These are phyloP conservation scores for Cryomyces minteri DNA, from an alignment of 495 filamentous ascomycete genomes.

Conservation along the genomic window DNA sequence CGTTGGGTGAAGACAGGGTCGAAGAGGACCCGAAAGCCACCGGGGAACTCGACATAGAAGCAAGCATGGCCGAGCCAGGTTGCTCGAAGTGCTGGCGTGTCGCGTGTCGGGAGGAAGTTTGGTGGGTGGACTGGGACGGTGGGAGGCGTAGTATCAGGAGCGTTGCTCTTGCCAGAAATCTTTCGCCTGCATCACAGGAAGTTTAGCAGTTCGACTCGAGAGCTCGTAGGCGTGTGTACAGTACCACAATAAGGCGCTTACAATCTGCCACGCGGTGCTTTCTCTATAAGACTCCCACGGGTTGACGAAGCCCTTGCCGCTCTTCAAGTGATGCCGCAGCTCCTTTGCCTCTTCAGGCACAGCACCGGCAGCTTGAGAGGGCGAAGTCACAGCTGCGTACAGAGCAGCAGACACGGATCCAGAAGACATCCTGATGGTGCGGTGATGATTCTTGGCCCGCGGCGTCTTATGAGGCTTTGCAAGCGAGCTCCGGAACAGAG, in stretches of 20 bases:
- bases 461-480: neutral
- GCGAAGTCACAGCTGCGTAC: conserved; percentile 35
- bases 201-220: too few relatives aligned
- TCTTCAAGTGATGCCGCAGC: conserved; percentile 36
- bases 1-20: conserved; percentile 88
- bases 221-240: too few relatives aligned
- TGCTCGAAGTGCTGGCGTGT: conserved; percentile 46
- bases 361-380: conserved; percentile 23
- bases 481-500: neutral
- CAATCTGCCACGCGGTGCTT: neutral
- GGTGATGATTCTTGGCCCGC: neutral
- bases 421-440: conserved; percentile 3
- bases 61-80: conserved; percentile 97
- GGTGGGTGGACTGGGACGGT: conserved; percentile 53
- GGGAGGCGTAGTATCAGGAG: conserved; percentile 43
- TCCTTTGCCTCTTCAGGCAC: conserved; percentile 34
- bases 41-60: conserved; percentile 83
- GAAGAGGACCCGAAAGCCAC: conserved; percentile 76
- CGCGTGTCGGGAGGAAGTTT: conserved; percentile 44
- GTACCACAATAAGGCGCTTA: conserved; percentile 9
- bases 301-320: conserved; percentile 40
- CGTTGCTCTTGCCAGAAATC: conserved; percentile 36
- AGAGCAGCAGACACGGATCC: conserved; percentile 26
- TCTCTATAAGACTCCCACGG: conserved; percentile 25
- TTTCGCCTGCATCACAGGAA: conserved; percentile 26